Evolutionary conservation across 257 asterid genomes (phyloP), one percentile per base, ranked within the genome.

Genomic region (Cynanchum wilfordii): DNA sequence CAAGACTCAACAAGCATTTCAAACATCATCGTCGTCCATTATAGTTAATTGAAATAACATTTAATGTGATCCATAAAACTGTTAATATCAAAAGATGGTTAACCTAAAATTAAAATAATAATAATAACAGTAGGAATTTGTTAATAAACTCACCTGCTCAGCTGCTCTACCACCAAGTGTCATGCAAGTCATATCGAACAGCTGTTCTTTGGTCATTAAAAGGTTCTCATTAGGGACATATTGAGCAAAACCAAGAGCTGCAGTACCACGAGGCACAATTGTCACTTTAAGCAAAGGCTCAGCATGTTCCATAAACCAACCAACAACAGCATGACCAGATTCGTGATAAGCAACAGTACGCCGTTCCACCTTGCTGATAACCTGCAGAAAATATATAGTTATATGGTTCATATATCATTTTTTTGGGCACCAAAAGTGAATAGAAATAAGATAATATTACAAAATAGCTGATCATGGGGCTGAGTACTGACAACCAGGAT

Each of bases 101-200:
- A 4, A 36, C 25, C 33, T 33, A 36, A 17, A 33, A 4, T 24
- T 19, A 63, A 2, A 3, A 63, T 63, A 19, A 42, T 29, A 42
- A 42, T 8, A 33, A 17, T 0, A 58, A 33, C 17, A 16, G 1
- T 3, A 16, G 56, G 17, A 51, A 51, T 51, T 51, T 51, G n/a
- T 20, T 51, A 64, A 27, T 72, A 56, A 40, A 57, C 57, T 76
- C 67, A 93, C 98, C 96, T 93, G 92, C 82, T 93, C 97, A n/a
- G 97, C 89, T 29, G 97, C 97, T 30, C 96, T 89, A 42, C 98
- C 97, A 44, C 96, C 97, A 56, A 90, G 97, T 25, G 93, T 87
- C 98, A 90, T 90, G 88, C 96, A 91, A 2, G 97, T 89, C 84
- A 87, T 80, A 51, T 93, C 97, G 78, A 93, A 91, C 10, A 93